Evolutionary conservation across 768 basidiomycete species (phyloP), one percentile per base, ranked within the genome.

Genomic region (Collybia mongolica): DNA sequence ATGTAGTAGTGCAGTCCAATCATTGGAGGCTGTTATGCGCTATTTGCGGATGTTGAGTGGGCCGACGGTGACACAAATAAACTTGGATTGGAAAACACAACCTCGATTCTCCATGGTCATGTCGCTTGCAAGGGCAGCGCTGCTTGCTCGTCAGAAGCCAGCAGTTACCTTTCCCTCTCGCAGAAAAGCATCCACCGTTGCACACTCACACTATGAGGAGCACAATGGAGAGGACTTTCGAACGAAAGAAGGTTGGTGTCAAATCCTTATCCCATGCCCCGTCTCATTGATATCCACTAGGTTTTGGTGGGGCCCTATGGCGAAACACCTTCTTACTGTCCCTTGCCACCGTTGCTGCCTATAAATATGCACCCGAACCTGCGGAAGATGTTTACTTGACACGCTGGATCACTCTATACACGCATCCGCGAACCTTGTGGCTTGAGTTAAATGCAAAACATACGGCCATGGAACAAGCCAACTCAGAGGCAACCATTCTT

Each of bases 231-330:
- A 67, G 26, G 70, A 76, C 6, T 82, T 83, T 62, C 32, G 11
- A 12, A 73, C 77, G 18, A 69, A 72, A 51, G 87, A 90, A 79
- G 79, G 88, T 85, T 32, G 32, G 32, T 32, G 32, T 6, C 50
- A 46, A 76, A 56, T 6, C 15, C 46, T 49, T 39, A 49, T 24
- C 26, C 14, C 43, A 44, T 23, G 51, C 18, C 32, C 46, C 43
- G 45, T 26, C 39, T 14, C 46, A 28, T 11, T n/a, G 12, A 28
- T 8, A 19, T 17, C 12, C 24, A 32, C 9, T 38, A 87, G 90
- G 77, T 24, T 91, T 91, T 62, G 66, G 70, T 22, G 80, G 77
- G 26, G 71, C 82, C 18, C 77, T 86, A 61, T 91, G 90, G 90
- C 72, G 82, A 32, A 84, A 83, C 53, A 77, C 81, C 2, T 57